phyloP scores from a whole-genome alignment of 1,139 yeast genomes.

The Geotrichum candidum region DNA sequence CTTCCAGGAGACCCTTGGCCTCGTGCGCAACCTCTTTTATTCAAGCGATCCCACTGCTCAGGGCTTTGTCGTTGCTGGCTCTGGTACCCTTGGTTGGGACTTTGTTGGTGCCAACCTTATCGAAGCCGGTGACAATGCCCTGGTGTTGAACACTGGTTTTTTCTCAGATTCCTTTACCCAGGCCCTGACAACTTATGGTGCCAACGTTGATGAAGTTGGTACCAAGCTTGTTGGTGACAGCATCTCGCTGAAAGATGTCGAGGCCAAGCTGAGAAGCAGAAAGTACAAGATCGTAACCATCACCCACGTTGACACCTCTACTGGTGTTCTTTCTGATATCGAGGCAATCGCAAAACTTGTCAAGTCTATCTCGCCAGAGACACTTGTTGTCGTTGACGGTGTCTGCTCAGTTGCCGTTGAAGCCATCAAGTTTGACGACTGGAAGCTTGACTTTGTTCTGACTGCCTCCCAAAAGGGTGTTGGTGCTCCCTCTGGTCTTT shows the following conservation, averaged over 20 bases:
- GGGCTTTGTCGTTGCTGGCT: slow-evolving; percentile 78
- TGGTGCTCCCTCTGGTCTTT: slow-evolving; percentile 90
- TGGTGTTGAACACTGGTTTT: slow-evolving; percentile 88
- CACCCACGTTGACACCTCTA: slow-evolving; percentile 94
- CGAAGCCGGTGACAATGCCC: slow-evolving; percentile 53
- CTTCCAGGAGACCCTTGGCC: slow-evolving; percentile 61
- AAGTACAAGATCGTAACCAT: slow-evolving; percentile 69
- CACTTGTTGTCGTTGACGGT: slow-evolving; percentile 83
- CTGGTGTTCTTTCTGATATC: slow-evolving; percentile 80
- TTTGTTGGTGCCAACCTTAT: slow-evolving; percentile 74
- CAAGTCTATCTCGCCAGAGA: slow-evolving; percentile 63
- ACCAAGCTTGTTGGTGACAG: slow-evolving; percentile 70
- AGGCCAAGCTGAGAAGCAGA: slow-evolving; percentile 46
- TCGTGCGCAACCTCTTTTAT: slow-evolving; percentile 68
- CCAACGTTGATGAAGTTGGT: slow-evolving; percentile 51
- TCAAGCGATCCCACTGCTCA: slow-evolving; percentile 61
- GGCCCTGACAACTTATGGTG: slow-evolving; percentile 66
- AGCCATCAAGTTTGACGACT: slow-evolving; percentile 72
- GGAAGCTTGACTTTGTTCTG: slow-evolving; percentile 85
- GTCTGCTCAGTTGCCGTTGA: slow-evolving; percentile 94
- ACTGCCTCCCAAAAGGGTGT: slow-evolving; percentile 95
- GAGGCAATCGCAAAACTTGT: slow-evolving; percentile 56
- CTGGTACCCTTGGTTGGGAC: slow-evolving; percentile 97
- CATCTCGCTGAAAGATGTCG: slow-evolving; percentile 55
- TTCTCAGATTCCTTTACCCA: slow-evolving; percentile 86